Evolutionary conservation across 2,329 filamentous ascomycete genomes (phyloP).

Genomic region (Stagonosporopsis chrysanthemi): DNA sequence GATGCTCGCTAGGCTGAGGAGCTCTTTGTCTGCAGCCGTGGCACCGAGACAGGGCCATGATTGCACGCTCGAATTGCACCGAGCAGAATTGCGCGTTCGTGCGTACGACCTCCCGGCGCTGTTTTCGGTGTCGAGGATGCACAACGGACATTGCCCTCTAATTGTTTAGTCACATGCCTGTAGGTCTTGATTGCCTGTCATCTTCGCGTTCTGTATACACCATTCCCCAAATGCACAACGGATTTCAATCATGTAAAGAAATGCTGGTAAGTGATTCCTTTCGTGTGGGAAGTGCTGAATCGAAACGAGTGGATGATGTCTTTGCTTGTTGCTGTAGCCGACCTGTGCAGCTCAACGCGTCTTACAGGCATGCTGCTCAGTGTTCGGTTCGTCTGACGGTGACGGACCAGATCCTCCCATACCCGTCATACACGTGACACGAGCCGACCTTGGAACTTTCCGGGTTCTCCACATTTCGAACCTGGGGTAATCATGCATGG

Average conservation of each 20-base stretch:
- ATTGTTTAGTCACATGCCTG: neutral
- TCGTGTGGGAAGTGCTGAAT: neutral
- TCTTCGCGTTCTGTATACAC: neutral
- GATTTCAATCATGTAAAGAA: neutral
- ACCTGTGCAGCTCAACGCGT: neutral
- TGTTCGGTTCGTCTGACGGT: neutral
- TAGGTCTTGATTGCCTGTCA: neutral
- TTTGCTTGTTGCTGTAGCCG: too few relatives aligned
- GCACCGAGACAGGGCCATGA: constrained; percentile 9
- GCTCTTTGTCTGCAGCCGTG: constrained; percentile 15
- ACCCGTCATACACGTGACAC: constrained; percentile 7
- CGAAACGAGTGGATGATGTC: too few relatives aligned
- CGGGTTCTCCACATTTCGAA: constrained; percentile 6
- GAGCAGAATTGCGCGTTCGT: neutral
- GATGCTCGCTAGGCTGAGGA: constrained; percentile 18
- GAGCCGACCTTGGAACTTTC: constrained; percentile 3
- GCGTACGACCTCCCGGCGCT: neutral
- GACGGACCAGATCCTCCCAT: neutral
- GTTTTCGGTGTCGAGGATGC: neutral
- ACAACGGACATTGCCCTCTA: neutral
- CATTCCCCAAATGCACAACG: neutral
- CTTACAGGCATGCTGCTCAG: neutral
- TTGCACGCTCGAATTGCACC: neutral
- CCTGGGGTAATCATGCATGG: constrained; percentile 15
- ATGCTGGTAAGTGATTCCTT: neutral